A percentile compares a stretch with the other conserved stretches of the same genome.
Conservation (phyloP, 768 basidiomycete species). For the Tulasnella sp. region DNA sequence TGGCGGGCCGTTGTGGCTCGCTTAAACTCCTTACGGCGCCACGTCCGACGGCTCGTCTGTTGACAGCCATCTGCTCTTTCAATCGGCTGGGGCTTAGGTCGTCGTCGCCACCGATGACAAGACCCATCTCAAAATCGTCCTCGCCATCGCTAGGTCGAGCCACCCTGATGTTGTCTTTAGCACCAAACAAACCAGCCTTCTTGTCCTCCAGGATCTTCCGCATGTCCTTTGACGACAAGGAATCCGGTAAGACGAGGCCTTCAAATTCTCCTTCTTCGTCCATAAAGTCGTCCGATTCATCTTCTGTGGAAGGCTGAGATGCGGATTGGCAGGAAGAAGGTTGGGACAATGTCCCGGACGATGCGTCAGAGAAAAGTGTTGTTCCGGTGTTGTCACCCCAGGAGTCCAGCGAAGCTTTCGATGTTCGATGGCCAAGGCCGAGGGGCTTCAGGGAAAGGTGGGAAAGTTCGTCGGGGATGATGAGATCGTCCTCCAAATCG, state of each 20-base stretch:
- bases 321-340: slow-evolving; percentile 37
- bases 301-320: slow-evolving; percentile 58
- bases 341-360: slow-evolving; percentile 62
- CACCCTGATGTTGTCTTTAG: slow-evolving; percentile 40
- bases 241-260: slow-evolving; percentile 64
- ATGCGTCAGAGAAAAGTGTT: slow-evolving; percentile 69
- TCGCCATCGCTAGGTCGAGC: slow-evolving; percentile 39
- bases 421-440: slow-evolving; percentile 53
- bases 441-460: slow-evolving; percentile 70
- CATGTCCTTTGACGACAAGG: slow-evolving; percentile 46
- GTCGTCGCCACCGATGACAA: slow-evolving; percentile 69
- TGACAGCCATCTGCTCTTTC: slow-evolving; percentile 13
- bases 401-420: slow-evolving; percentile 66
- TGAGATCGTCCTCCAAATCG: slow-evolving; percentile 75
- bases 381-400: slow-evolving; percentile 74
- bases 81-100: slow-evolving; percentile 73
- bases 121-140: slow-evolving; percentile 76
- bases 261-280: slow-evolving; percentile 54
- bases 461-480: slow-evolving; percentile 66
- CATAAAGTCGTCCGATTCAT: slow-evolving; percentile 41
- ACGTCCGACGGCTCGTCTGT: slow-evolving; percentile 5
- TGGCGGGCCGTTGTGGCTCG: slow-evolving; percentile 35
- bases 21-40: slow-evolving; percentile 30
- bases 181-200: slow-evolving; percentile 37
- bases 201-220: slow-evolving; percentile 41